Conservation (phyloP, 352 stramenopile genomes). For the Pythium rishiriense region DNA sequence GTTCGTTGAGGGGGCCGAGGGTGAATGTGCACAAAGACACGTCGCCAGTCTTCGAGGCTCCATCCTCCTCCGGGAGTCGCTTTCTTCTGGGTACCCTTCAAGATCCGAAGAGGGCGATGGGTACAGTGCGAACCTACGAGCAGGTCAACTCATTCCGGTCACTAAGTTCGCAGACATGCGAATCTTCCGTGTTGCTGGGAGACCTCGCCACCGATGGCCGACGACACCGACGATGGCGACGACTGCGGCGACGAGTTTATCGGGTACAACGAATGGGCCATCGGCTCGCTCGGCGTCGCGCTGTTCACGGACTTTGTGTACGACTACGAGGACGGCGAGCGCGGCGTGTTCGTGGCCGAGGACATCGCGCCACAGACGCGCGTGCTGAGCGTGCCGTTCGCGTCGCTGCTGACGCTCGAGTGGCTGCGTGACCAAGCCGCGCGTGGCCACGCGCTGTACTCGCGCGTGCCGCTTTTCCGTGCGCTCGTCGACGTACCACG, state of each 20-base stretch:
- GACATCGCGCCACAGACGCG: conserved; percentile 73
- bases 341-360: conserved; percentile 79
- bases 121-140: conserved; percentile 8
- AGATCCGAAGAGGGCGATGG: background rate
- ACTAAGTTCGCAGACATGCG: background rate
- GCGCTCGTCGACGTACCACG: conserved; percentile 27
- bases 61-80: background rate
- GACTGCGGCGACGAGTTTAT: conserved; percentile 32
- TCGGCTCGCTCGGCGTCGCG: conserved; percentile 45
- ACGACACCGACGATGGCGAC: conserved; percentile 7
- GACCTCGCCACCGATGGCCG: background rate
- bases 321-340: conserved; percentile 58
- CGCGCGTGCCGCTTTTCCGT: conserved; percentile 52
- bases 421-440: conserved; percentile 33
- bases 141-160: too few relatives aligned
- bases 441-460: conserved; percentile 33
- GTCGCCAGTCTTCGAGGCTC: background rate
- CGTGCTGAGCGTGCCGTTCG: conserved; percentile 64
- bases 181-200: background rate
- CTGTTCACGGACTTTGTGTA: conserved; percentile 84
- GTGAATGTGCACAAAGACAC: conserved; percentile 1
- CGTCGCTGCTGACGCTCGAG: conserved; percentile 55
- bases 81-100: background rate
- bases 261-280: conserved; percentile 77
- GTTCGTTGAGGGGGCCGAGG: background rate